Percentiles rank a stretch among this genome's conserved stretches.
phyloP scores from a whole-genome alignment of 176 grass and related monocot species.

The Rhynchospora tenuis region DNA sequence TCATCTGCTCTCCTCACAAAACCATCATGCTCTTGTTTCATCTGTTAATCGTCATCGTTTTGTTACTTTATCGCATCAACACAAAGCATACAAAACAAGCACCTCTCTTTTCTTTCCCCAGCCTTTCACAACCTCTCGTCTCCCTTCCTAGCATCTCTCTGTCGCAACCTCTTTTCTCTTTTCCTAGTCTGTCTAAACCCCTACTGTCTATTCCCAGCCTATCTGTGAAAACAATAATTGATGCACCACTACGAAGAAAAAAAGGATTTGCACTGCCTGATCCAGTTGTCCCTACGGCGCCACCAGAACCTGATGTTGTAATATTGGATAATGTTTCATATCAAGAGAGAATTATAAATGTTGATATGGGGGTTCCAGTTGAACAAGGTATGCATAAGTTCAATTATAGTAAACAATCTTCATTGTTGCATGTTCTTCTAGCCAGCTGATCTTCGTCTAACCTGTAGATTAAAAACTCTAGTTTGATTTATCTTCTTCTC shows the following conservation, averaged over 20 bases:
- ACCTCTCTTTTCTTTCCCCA: slow-evolving; percentile 4
- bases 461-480: background rate
- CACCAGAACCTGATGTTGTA: background rate
- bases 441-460: background rate
- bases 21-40: background rate
- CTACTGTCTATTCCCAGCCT: slow-evolving; percentile 4
- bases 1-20: background rate
- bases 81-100: background rate
- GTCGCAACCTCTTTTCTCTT: background rate
- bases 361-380: background rate
- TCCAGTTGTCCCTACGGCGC: background rate
- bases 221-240: background rate
- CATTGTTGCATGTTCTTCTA: background rate
- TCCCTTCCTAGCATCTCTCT: slow-evolving; percentile 4
- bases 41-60: background rate
- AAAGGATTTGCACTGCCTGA: background rate
- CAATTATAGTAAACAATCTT: background rate
- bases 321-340: background rate
- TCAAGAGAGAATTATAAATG: background rate
- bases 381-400: background rate
- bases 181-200: background rate
- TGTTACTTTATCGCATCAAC: background rate
- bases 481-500: background rate
- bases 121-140: background rate
- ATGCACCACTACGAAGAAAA: background rate